Conservation (phyloP, 2,329 filamentous ascomycete genomes). For the Pseudogymnoascus sp. region DNA sequence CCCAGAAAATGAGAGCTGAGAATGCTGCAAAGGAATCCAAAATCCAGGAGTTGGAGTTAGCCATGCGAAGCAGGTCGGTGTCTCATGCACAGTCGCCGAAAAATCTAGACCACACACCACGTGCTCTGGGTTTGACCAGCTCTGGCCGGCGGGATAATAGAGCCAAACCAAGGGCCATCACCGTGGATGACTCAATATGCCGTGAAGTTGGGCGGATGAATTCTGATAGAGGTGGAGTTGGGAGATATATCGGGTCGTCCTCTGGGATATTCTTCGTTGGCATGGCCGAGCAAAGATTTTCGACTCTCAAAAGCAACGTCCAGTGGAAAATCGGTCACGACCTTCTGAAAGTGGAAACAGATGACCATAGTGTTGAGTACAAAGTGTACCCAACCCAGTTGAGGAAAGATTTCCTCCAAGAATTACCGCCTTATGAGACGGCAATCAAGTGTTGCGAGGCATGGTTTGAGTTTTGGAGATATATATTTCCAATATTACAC, state of each 20-base stretch:
- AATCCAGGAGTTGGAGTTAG: slow-evolving; percentile 13
- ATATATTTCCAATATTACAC: slow-evolving; percentile 15
- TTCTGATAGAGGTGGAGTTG: slow-evolving; percentile 11
- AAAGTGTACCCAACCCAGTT: slow-evolving; percentile 7
- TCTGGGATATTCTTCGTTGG: slow-evolving; percentile 15
- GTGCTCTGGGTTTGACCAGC: not conserved
- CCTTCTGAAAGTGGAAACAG: slow-evolving; percentile 14
- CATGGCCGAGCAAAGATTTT: slow-evolving; percentile 13
- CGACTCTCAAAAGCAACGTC: slow-evolving; percentile 8
- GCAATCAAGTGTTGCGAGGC: slow-evolving; percentile 11
- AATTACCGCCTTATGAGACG: slow-evolving; percentile 12
- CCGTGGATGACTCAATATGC: slow-evolving; percentile 13
- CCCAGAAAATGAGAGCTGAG: slow-evolving; percentile 10
- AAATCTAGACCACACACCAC: not conserved
- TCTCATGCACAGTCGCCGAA: not conserved
- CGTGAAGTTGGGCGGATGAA: slow-evolving; percentile 16
- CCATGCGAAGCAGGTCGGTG: slow-evolving; percentile 3
- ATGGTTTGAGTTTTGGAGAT: slow-evolving; percentile 15
- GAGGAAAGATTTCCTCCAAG: not conserved
- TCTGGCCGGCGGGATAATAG: slow-evolving; percentile 3
- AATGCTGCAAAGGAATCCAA: slow-evolving; percentile 13
- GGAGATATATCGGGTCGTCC: slow-evolving; percentile 15
- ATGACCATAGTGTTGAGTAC: slow-evolving; percentile 13
- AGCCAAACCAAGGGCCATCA: not conserved
- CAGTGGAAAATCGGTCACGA: slow-evolving; percentile 12